These are phyloP conservation scores for Venturia aucupariae DNA, from an alignment of 2,329 filamentous ascomycete species.

Conservation along the genomic window DNA sequence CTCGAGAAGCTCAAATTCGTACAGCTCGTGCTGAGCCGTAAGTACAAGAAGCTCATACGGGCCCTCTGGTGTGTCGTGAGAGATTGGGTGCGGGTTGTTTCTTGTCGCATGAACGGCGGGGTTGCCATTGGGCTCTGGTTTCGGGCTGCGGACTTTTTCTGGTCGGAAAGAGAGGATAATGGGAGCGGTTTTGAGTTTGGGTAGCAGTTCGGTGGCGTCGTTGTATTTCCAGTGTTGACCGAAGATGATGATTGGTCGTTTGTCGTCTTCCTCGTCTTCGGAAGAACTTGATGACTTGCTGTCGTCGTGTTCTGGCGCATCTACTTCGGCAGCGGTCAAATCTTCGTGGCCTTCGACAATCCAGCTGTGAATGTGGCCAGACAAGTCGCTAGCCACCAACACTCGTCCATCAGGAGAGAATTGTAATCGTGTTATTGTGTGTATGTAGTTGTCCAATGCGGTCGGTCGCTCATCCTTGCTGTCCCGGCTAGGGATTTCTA, in stretches of 20 bases:
- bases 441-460: conserved; percentile 65
- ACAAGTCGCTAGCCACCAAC: conserved; percentile 69
- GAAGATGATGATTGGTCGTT: conserved; percentile 42
- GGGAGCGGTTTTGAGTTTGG: conserved; percentile 36
- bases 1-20: conserved; percentile 69
- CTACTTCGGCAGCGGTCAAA: conserved; percentile 32
- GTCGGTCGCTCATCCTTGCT: conserved; percentile 42
- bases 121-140: conserved; percentile 33
- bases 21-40: conserved; percentile 57
- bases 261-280: conserved; percentile 23
- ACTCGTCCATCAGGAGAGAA: conserved; percentile 77
- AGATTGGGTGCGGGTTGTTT: conserved; percentile 42
- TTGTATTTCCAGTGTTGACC: conserved; percentile 68
- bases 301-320: conserved; percentile 24
- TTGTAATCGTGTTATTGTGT: conserved; percentile 61
- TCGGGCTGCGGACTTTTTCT: conserved; percentile 3
- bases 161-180: conserved; percentile 40
- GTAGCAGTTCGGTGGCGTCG: conserved; percentile 48
- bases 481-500: conserved; percentile 26
- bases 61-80: conserved; percentile 46
- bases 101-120: conserved; percentile 41
- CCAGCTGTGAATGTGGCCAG: conserved; percentile 84
- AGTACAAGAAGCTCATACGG: conserved; percentile 51
- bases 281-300: conserved; percentile 17
- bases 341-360: conserved; percentile 53